Evolutionary conservation across 495 filamentous ascomycete species (phyloP).

Genomic region (Aspergillus haitiensis): DNA sequence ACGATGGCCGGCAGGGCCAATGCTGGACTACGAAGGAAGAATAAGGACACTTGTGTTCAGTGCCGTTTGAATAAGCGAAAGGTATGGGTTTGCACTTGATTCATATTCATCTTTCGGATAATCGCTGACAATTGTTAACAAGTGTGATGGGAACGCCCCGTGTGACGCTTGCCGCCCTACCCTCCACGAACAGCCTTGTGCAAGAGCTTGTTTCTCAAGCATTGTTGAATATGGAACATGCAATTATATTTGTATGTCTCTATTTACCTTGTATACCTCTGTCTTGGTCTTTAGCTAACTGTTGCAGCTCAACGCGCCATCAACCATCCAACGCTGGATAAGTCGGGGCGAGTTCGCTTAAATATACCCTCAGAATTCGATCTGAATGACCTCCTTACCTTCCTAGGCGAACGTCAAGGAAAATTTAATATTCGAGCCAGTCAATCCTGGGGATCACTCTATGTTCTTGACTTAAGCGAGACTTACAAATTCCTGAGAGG

Average conservation of each 20-base stretch:
- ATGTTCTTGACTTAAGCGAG: conserved; percentile 46
- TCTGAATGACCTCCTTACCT: conserved; percentile 41
- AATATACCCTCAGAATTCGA: conserved; percentile 47
- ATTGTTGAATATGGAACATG: conserved; percentile 54
- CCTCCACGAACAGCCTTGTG: conserved; percentile 50
- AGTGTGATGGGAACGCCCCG: conserved; percentile 51
- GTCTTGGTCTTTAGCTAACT: conserved; percentile 9
- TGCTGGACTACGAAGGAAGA: conserved; percentile 48
- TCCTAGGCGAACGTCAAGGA: conserved; percentile 44
- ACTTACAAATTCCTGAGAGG: conserved; percentile 47
- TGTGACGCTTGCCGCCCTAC: conserved; percentile 52
- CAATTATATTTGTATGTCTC: conserved; percentile 50
- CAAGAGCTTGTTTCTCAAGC: conserved; percentile 48
- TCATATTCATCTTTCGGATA: neutral
- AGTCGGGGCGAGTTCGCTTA: conserved; percentile 38
- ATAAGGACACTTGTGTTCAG: conserved; percentile 52
- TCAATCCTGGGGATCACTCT: conserved; percentile 47
- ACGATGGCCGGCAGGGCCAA: conserved; percentile 48
- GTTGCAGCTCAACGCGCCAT: conserved; percentile 48
- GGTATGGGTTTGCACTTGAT: conserved; percentile 25
- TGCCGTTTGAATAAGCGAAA: conserved; percentile 52
- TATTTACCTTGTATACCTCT: neutral
- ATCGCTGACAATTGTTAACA: conserved; percentile 7
- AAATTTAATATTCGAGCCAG: conserved; percentile 52
- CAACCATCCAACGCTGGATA: conserved; percentile 45